Evolutionary conservation across 2,329 filamentous ascomycete genomes (phyloP).

Genomic region (Fusarium begoniae): DNA sequence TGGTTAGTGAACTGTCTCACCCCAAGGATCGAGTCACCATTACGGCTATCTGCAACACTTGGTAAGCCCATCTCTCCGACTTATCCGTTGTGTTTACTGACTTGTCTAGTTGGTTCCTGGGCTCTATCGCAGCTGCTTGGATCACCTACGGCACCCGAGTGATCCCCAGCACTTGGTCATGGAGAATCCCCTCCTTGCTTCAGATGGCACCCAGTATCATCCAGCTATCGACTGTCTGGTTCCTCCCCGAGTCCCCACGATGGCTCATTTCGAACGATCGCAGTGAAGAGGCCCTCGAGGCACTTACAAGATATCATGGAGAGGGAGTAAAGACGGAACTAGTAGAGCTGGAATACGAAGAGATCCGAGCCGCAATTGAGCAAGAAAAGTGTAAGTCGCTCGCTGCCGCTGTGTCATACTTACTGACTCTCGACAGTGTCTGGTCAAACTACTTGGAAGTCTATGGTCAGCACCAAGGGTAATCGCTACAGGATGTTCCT

Average conservation of each 20-base stretch:
- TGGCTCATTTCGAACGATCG: conserved; percentile 60
- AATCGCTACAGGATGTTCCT: conserved; percentile 50
- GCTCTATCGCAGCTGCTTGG: conserved; percentile 54
- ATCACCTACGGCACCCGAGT: conserved; percentile 55
- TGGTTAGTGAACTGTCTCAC: conserved; percentile 63
- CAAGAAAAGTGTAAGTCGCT: conserved; percentile 50
- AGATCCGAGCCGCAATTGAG: conserved; percentile 50
- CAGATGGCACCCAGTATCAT: conserved; percentile 34
- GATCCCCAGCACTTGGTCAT: conserved; percentile 51
- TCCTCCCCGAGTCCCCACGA: conserved; percentile 69
- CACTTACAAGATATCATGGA: conserved; percentile 65
- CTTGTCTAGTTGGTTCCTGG: conserved; percentile 54
- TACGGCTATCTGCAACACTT: conserved; percentile 63
- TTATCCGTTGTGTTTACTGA: neutral
- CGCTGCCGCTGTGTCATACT: rapidly evolving
- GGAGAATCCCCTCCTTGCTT: conserved; percentile 47
- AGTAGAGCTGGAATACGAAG: conserved; percentile 61
- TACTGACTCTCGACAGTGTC: conserved; percentile 2
- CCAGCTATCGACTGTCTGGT: conserved; percentile 47
- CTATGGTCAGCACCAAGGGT: conserved; percentile 44
- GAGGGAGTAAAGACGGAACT: conserved; percentile 63
- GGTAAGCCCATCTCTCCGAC: neutral
- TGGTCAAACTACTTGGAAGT: conserved; percentile 42
- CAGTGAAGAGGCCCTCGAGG: conserved; percentile 58
- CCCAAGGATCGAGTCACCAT: conserved; percentile 63